Percentiles rank a stretch among this genome's conserved stretches.
phyloP scores from a whole-genome alignment of 805 yeast genomes.

The Schwanniomyces yamadae region DNA sequence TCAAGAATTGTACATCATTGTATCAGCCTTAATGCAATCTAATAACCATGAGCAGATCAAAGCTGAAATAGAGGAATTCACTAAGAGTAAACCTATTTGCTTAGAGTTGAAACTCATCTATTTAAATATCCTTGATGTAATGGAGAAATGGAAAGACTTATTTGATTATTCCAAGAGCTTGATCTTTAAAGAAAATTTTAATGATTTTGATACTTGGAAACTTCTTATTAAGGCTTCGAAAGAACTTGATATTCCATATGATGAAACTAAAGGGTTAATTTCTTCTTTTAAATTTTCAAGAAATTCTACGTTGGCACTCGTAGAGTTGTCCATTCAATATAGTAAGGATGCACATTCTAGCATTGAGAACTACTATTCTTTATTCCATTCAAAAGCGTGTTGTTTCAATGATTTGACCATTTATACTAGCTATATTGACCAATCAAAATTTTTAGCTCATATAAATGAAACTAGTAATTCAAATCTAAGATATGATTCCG shows the following conservation, averaged over 20 bases:
- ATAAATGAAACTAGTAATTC: slow-evolving; percentile 20
- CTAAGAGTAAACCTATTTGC: slow-evolving; percentile 42
- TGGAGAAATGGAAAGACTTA: slow-evolving; percentile 45
- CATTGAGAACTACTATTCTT: slow-evolving; percentile 41
- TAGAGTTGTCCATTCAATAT: slow-evolving; percentile 24
- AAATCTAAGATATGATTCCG: slow-evolving; percentile 3
- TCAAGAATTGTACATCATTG: slow-evolving; percentile 67
- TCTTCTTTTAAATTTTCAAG: slow-evolving; percentile 16
- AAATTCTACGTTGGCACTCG: slow-evolving; percentile 28
- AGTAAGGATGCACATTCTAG: slow-evolving; percentile 23
- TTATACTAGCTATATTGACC: slow-evolving; percentile 16
- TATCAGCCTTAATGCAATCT: slow-evolving; percentile 44
- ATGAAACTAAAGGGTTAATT: slow-evolving; percentile 20
- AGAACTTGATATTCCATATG: slow-evolving; percentile 31
- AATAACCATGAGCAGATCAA: slow-evolving; percentile 33
- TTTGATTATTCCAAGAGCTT: slow-evolving; percentile 38
- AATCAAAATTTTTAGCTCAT: slow-evolving; percentile 12
- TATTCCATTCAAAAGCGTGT: slow-evolving; percentile 57
- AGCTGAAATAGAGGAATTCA: slow-evolving; percentile 23
- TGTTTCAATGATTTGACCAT: slow-evolving; percentile 59
- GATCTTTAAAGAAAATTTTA: slow-evolving; percentile 50
- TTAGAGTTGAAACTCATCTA: slow-evolving; percentile 62
- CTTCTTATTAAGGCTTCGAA: slow-evolving; percentile 46
- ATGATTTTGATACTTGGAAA: slow-evolving; percentile 80
- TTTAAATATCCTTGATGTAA: slow-evolving; percentile 44